Conservation (phyloP, 441 rosid genomes). For the Corymbia calophylla region DNA sequence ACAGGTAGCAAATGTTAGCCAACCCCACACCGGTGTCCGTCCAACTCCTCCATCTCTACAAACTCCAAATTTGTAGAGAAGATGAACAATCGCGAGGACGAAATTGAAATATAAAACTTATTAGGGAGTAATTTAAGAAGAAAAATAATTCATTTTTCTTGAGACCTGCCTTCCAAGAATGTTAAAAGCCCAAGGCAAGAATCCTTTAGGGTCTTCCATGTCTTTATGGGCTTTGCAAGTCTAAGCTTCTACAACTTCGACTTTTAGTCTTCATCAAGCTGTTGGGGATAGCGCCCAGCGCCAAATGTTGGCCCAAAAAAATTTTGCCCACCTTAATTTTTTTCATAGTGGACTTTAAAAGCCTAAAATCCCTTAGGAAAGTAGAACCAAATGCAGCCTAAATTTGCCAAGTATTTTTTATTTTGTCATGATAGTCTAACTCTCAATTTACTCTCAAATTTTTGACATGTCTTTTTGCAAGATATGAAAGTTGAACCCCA, state of each 20-base stretch:
- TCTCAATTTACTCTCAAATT: too few species aligned
- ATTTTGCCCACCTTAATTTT: not conserved
- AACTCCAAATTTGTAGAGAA: not conserved
- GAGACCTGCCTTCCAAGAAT: not conserved
- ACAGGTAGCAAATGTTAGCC: fast-evolving
- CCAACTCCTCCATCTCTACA: not conserved
- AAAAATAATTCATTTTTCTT: not conserved
- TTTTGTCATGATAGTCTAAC: too few species aligned
- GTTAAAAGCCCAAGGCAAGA: not conserved
- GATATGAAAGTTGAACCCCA: too few species aligned
- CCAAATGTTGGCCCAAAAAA: not conserved
- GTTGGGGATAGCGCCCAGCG: too few species aligned
- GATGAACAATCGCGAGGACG: not conserved
- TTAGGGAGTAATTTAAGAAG: not conserved
- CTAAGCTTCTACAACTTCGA: too few species aligned
- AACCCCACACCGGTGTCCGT: fast-evolving
- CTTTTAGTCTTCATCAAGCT: too few species aligned
- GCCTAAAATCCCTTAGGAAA: not conserved
- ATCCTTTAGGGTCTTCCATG: too few species aligned
- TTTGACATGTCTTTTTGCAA: too few species aligned
- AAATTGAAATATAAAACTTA: not conserved
- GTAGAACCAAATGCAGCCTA: not conserved
- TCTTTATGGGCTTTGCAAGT: too few species aligned
- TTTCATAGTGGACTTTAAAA: not conserved
- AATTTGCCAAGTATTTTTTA: too few species aligned